Evolutionary conservation across 495 filamentous ascomycete genomes (phyloP).

Genomic region (Hypoxylon fuscum): DNA sequence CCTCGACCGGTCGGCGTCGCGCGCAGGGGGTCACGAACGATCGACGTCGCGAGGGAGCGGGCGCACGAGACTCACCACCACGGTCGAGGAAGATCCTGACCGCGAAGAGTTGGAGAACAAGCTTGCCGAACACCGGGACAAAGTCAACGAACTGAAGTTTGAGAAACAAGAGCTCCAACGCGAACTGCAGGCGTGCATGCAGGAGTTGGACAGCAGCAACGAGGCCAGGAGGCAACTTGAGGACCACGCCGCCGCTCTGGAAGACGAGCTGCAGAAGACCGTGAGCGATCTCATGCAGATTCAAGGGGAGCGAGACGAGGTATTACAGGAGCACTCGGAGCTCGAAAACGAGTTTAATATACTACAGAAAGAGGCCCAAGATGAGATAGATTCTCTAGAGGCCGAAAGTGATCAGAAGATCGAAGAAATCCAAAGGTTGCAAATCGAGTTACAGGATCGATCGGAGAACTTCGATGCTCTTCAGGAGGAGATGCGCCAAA

Average conservation of each 20-base stretch:
- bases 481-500: slow-evolving; percentile 88
- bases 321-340: slow-evolving; percentile 77
- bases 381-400: slow-evolving; percentile 84
- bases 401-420: slow-evolving; percentile 76
- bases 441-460: slow-evolving; percentile 72
- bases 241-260: slow-evolving; percentile 67
- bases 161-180: slow-evolving; percentile 82
- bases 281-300: slow-evolving; percentile 83
- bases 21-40: slow-evolving; percentile 71
- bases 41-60: slow-evolving; percentile 78
- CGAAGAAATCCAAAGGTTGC: slow-evolving; percentile 75
- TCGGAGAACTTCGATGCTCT: slow-evolving; percentile 85
- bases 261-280: slow-evolving; percentile 78
- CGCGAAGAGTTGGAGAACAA: slow-evolving; percentile 86
- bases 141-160: slow-evolving; percentile 82
- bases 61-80: slow-evolving; percentile 66
- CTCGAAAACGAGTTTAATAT: slow-evolving; percentile 82
- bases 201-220: slow-evolving; percentile 71
- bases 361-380: slow-evolving; percentile 80
- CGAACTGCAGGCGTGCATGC: slow-evolving; percentile 73
- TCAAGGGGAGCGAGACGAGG: slow-evolving; percentile 87
- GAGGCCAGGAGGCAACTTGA: slow-evolving; percentile 66
- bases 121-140: slow-evolving; percentile 84
- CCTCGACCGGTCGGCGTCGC: slow-evolving; percentile 89
- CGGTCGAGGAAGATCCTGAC: slow-evolving; percentile 77